Conservation (phyloP, 2,329 filamentous ascomycete species). For the Fusarium odoratissimum region DNA sequence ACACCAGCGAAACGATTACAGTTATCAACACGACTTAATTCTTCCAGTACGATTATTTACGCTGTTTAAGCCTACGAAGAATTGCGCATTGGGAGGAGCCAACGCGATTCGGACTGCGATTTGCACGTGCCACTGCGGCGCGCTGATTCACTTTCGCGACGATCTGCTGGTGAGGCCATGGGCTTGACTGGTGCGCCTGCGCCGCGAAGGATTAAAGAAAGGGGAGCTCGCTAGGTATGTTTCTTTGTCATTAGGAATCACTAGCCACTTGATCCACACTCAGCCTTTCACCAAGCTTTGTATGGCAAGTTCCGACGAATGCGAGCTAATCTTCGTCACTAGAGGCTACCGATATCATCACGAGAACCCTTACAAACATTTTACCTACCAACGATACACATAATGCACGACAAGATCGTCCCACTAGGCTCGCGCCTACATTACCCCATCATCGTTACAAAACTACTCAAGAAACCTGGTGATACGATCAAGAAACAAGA, state of each 20-base stretch:
- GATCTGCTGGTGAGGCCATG: slow-evolving; percentile 49
- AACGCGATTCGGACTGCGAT: slow-evolving; percentile 23
- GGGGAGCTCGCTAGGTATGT: slow-evolving; percentile 47
- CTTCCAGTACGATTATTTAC: neutral
- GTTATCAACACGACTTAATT: neutral
- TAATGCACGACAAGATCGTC: slow-evolving; percentile 57
- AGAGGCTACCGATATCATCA: slow-evolving; percentile 23
- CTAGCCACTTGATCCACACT: slow-evolving; percentile 8
- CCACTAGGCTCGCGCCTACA: slow-evolving; percentile 73
- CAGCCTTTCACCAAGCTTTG: neutral
- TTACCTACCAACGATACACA: slow-evolving; percentile 15
- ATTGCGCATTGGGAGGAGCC: slow-evolving; percentile 18
- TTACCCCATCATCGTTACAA: slow-evolving; percentile 93
- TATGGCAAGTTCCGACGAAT: neutral
- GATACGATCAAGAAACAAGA: slow-evolving; percentile 82
- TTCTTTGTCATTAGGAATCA: neutral
- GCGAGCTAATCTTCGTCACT: slow-evolving; percentile 16
- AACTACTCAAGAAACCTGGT: slow-evolving; percentile 80
- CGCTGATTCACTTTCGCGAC: slow-evolving; percentile 28
- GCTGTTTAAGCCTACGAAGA: neutral
- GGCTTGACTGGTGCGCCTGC: slow-evolving; percentile 47
- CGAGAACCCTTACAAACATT: slow-evolving; percentile 8
- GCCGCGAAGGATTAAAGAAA: slow-evolving; percentile 48
- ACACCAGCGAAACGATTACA: neutral
- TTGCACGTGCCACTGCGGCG: slow-evolving; percentile 24